Evolutionary conservation across 495 filamentous ascomycete species (phyloP), one percentile per base, ranked within the genome.

Genomic region (Penicillium waksmanii): DNA sequence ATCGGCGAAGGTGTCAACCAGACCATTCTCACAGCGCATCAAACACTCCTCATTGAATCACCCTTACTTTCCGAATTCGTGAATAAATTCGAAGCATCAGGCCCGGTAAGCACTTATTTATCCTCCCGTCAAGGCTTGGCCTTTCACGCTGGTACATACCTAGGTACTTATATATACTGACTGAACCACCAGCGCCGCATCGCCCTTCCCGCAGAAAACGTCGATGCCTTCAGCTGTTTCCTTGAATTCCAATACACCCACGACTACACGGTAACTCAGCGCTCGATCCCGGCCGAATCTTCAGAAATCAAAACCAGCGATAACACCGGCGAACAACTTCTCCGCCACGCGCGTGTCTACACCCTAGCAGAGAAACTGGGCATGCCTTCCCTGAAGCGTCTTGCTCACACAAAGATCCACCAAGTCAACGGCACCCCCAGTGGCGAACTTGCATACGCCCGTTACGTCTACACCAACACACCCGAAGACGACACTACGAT

Each of bases 231-330:
- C 56, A 87, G 90, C 34, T 93, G 86, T 75, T 92, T 96, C 67
- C 85, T 98, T 65, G 89, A 97, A 77, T 98, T 88, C 75, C 85
- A 96, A 33, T 98, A 98, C 76, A 96, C 91, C 2, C 85, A 85
- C 71, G 91, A 98, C 71, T 97, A 97, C 81, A 92, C 91, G 71
- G 88, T 91, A 3, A 77, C 80, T 59, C 87, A 87, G 64, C 53
- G 87, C 15, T 78, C 82, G n/a, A 40, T 5, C 12, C 36, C 36
- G 1, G 15, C 36, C 27, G 27, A 9, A 8, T 31, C 36, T n/a
- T n/a, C 36, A 12, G 15, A 40, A n/a, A 15, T n/a, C 36, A 3
- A 9, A 40, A n/a, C 36, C 4, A 40, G 88, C 19, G 92, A 96
- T 73, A 77, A 88, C 53, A 85, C 81, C 35, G 93, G 91, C 48